Base-by-base conservation (phyloP, 228 moss, liverwort and hornwort genomes). In the Sphagnum magellanicum region DNA sequence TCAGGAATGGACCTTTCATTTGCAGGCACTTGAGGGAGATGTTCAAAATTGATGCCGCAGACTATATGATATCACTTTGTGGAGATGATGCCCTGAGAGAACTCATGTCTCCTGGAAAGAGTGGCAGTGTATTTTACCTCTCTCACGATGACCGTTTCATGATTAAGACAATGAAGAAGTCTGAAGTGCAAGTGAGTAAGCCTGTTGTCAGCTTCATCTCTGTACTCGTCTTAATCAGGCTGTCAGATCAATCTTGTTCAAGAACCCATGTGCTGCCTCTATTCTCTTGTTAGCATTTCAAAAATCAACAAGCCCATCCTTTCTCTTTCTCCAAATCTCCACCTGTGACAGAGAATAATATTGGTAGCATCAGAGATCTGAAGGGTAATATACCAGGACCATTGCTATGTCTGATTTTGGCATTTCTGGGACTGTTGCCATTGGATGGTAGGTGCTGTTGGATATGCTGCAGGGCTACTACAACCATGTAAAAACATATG, bases 161-260 rank as follows among this genome's bases (percentile, higher is more conserved):
- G 57, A 98, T 98, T 76, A 98, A 98, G 74, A 98, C 98, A 16
- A 98, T 98, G 98, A 92, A 94, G 78, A 98, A 98, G 78, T 91
- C 94, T 63, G 98, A 98, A 90, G 98, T 98, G 72, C 93, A 98
- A 92, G 98, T 93, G 53, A 64, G 63, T 15, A 66, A 15, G 12
- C 55, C 12, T 55, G 55, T 55, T 12, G 1, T 55, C 12, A 55
- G 55, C 55, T 8, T 55, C 12, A 55, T 65, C 48, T 32, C 32
- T 32, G 32, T 32, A 32, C 32, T 32, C 32, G 32, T 32, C 32
- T 2, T 32, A 32, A 32, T 32, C 32, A 32, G 2, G 32, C 32
- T 32, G 32, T 32, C 32, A 32, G 32, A 32, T 32, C 32, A 32
- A 32, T 32, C 32, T 32, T 32, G 32, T 32, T 32, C 32, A 32